A percentile compares a stretch with the other conserved stretches of the same genome.
Conservation (phyloP, 148 eudicot genomes). For the Silene uniflora region DNA sequence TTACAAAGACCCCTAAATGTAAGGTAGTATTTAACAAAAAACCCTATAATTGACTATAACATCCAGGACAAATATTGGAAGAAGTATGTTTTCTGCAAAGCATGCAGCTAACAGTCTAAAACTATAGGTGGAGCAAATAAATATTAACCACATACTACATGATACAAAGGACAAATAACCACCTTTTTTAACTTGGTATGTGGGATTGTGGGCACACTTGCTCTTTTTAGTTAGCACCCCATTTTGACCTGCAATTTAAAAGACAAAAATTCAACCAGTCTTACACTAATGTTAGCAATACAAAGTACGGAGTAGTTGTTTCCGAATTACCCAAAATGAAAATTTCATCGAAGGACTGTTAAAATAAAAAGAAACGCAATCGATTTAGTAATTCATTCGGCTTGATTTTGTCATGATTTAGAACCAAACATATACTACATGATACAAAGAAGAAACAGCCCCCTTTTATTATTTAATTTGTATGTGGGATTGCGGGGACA, state of each 20-base stretch:
- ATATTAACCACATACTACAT: neutral
- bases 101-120: neutral
- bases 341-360: too few species aligned
- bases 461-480: neutral
- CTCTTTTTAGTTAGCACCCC: neutral
- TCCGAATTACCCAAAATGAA: too few species aligned
- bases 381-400: too few species aligned
- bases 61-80: neutral
- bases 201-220: conserved; percentile 4
- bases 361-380: too few species aligned
- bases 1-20: too few species aligned
- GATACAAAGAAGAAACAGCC: neutral
- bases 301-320: too few species aligned
- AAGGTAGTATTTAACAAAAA: too few species aligned
- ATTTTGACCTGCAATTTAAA: neutral
- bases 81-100: neutral
- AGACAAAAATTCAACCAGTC: neutral
- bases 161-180: neutral
- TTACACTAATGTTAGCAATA: too few species aligned
- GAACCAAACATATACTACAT: neutral
- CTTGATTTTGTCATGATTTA: too few species aligned
- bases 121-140: neutral
- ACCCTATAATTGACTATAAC: too few species aligned
- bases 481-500: neutral
- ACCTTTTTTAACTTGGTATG: neutral